A percentile compares a stretch with the other conserved stretches of the same genome.
Conservation (phyloP, 2,329 filamentous ascomycete species). For the Ceratocystis huliohia region DNA sequence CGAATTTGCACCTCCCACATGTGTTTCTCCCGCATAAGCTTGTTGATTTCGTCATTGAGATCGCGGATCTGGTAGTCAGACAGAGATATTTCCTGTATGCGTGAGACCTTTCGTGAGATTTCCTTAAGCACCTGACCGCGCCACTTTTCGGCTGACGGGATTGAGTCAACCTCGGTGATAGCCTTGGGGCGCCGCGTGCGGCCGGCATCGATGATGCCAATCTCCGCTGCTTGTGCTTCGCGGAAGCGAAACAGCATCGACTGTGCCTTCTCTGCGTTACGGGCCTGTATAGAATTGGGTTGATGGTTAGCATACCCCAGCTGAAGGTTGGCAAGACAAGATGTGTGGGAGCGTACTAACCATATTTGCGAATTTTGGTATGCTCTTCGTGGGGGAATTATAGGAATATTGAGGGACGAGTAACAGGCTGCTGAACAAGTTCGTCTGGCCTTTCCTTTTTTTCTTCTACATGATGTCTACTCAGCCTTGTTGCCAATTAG, state of each 20-base stretch:
- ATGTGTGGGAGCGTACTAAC: background rate
- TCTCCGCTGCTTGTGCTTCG: conserved; percentile 87
- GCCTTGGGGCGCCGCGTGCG: conserved; percentile 80
- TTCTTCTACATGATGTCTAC: background rate
- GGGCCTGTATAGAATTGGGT: conserved; percentile 48
- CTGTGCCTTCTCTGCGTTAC: conserved; percentile 96
- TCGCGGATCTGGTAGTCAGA: conserved; percentile 96
- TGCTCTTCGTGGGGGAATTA: background rate
- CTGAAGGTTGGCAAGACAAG: background rate
- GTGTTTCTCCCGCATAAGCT: conserved; percentile 96
- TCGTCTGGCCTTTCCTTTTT: background rate
- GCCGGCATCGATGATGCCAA: conserved; percentile 88
- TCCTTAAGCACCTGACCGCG: conserved; percentile 94
- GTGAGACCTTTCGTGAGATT: conserved; percentile 89
- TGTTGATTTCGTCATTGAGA: conserved; percentile 98
- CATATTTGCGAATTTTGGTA: background rate
- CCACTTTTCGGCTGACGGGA: conserved; percentile 92
- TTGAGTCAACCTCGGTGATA: conserved; percentile 73
- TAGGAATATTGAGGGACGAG: background rate
- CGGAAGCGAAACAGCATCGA: conserved; percentile 99
- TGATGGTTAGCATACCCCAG: background rate
- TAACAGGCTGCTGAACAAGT: background rate
- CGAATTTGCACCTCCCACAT: conserved; percentile 98
- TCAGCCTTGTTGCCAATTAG: conserved; percentile 7
- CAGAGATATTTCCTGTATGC: conserved; percentile 84